Evolutionary conservation across 768 basidiomycete genomes (phyloP).

Genomic region (Psilocybe sp.): DNA sequence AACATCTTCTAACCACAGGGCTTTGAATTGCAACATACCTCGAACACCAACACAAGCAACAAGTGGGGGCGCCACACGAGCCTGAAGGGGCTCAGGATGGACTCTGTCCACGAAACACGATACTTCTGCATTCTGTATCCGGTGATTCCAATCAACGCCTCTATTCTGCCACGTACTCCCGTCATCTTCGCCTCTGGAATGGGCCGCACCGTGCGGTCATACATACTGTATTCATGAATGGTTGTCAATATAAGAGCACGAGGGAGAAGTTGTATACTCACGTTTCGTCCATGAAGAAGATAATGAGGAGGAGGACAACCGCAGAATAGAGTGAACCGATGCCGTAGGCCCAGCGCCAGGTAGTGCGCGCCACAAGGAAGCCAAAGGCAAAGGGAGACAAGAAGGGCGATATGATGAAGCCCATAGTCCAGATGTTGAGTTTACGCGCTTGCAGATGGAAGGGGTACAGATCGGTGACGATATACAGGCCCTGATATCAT

Average conservation of each 20-base stretch:
- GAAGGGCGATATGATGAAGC: slow-evolving; percentile 65
- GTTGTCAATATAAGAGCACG: not conserved
- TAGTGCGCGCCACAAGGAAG: slow-evolving; percentile 58
- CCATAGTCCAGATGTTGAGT: slow-evolving; percentile 74
- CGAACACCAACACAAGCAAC: slow-evolving; percentile 47
- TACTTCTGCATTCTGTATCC: slow-evolving; percentile 57
- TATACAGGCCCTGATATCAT: slow-evolving; percentile 46
- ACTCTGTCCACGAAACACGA: slow-evolving; percentile 47
- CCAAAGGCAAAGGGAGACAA: slow-evolving; percentile 66
- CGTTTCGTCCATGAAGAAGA: slow-evolving; percentile 67
- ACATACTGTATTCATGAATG: slow-evolving; percentile 40
- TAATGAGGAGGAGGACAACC: slow-evolving; percentile 53
- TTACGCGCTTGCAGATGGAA: slow-evolving; percentile 71
- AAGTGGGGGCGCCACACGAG: slow-evolving; percentile 66
- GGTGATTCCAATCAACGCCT: slow-evolving; percentile 63
- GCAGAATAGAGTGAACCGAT: slow-evolving; percentile 58
- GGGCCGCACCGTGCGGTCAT: slow-evolving; percentile 55
- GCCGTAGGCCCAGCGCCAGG: slow-evolving; percentile 68
- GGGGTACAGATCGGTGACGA: slow-evolving; percentile 63
- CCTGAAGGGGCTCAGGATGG: slow-evolving; percentile 42
- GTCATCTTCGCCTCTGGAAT: slow-evolving; percentile 40
- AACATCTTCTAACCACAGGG: too few species aligned
- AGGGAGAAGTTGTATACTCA: slow-evolving; percentile 16
- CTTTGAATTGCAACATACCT: too few species aligned
- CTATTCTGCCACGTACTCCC: slow-evolving; percentile 48